Percentiles rank a stretch among this genome's conserved stretches.
Conservation (phyloP, 345 rosid genomes). For the Brassica juncea region DNA sequence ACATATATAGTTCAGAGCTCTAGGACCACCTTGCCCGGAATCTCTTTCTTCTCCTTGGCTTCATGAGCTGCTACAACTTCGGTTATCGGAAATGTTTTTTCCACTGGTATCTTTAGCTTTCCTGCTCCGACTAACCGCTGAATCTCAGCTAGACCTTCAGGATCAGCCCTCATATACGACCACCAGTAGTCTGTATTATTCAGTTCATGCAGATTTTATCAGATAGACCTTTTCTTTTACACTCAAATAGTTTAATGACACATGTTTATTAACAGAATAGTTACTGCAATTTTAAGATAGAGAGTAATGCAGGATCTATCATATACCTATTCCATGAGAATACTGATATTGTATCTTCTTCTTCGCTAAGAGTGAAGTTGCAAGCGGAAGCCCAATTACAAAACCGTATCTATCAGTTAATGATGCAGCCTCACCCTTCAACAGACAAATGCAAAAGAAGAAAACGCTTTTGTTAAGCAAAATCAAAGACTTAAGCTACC, state of each 20-base stretch:
- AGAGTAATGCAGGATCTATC: slow-evolving; percentile 6
- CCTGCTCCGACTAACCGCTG: slow-evolving; percentile 67
- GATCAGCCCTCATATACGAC: slow-evolving; percentile 90
- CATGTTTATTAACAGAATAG: neutral
- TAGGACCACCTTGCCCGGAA: slow-evolving; percentile 85
- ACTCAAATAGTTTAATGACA: neutral
- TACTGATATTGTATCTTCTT: slow-evolving; percentile 73
- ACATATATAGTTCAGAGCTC: slow-evolving; percentile 48
- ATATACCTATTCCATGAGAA: slow-evolving; percentile 84
- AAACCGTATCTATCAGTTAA: slow-evolving; percentile 82
- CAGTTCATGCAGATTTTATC: neutral
- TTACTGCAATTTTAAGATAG: neutral
- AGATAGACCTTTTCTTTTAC: neutral
- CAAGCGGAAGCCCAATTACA: slow-evolving; percentile 73
- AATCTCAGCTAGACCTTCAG: slow-evolving; percentile 81
- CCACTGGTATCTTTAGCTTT: slow-evolving; percentile 78
- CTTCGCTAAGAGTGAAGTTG: slow-evolving; percentile 69
- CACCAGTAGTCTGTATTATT: slow-evolving; percentile 67
- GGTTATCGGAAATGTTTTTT: slow-evolving; percentile 70
- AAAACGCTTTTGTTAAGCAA: neutral
- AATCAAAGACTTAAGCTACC: slow-evolving; percentile 1
- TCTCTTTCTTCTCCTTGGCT: slow-evolving; percentile 69
- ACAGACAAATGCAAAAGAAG: neutral
- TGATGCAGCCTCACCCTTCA: slow-evolving; percentile 85
- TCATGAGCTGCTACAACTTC: slow-evolving; percentile 85